A percentile compares a stretch with the other conserved stretches of the same genome.
Conservation (phyloP, 768 basidiomycete species). For the Serendipita sp. region DNA sequence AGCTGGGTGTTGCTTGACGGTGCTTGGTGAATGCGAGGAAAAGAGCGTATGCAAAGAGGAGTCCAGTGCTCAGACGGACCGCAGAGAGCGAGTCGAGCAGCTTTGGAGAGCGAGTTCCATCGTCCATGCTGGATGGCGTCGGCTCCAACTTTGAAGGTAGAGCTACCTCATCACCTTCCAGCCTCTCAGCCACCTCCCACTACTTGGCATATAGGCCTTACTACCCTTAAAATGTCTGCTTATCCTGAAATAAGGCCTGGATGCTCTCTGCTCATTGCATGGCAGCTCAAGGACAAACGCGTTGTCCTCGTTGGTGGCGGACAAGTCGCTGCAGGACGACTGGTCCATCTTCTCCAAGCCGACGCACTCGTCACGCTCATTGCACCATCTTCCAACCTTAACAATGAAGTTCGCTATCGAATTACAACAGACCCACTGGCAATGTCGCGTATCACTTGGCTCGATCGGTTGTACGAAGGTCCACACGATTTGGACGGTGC, state of each 20-base stretch:
- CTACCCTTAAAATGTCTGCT: neutral
- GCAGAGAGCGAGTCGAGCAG: conserved; percentile 1
- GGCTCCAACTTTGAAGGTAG: neutral
- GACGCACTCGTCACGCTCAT: conserved; percentile 68
- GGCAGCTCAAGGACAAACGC: conserved; percentile 70
- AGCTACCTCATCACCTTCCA: neutral
- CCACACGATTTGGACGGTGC: conserved; percentile 46
- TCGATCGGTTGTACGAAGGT: conserved; percentile 49
- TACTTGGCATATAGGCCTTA: neutral
- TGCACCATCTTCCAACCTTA: conserved; percentile 50
- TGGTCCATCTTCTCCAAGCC: conserved; percentile 69
- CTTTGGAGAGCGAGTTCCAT: neutral
- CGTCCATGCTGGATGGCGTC: conserved; percentile 1
- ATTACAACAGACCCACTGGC: conserved; percentile 15
- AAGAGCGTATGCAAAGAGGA: conserved; percentile 14
- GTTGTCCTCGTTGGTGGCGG: conserved; percentile 93
- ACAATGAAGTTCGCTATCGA: conserved; percentile 24
- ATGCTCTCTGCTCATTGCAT: conserved; percentile 77
- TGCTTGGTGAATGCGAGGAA: conserved; percentile 10
- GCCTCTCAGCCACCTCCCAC: neutral
- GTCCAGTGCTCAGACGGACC: conserved; percentile 8
- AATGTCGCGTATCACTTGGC: conserved; percentile 39
- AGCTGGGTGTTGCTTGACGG: conserved; percentile 12
- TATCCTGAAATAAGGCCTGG: conserved; percentile 19
- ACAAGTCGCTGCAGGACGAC: conserved; percentile 73